Evolutionary conservation across 2,329 filamentous ascomycete species (phyloP).

Genomic region (Colletotrichum sp.): DNA sequence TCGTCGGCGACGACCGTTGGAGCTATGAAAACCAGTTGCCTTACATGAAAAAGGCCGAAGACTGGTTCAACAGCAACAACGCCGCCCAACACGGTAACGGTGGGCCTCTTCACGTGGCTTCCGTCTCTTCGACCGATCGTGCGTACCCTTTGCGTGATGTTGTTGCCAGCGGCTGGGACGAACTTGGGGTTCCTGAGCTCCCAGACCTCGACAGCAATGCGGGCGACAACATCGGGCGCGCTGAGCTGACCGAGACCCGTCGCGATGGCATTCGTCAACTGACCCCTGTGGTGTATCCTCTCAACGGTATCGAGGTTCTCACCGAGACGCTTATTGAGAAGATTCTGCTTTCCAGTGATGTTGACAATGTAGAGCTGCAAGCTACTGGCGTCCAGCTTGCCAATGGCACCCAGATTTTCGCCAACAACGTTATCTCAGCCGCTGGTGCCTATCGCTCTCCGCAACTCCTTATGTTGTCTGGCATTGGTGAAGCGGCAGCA

Average conservation of each 20-base stretch:
- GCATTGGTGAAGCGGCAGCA: slow-evolving; percentile 51
- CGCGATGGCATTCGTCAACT: slow-evolving; percentile 26
- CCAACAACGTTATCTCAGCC: slow-evolving; percentile 44
- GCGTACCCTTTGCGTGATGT: slow-evolving; percentile 41
- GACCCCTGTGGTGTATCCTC: slow-evolving; percentile 26
- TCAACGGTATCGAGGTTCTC: slow-evolving; percentile 28
- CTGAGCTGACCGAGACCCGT: slow-evolving; percentile 30
- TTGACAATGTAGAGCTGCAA: background rate
- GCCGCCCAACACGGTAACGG: slow-evolving; percentile 42
- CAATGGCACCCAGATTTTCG: slow-evolving; percentile 24
- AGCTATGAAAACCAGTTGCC: slow-evolving; percentile 41
- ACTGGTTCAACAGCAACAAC: slow-evolving; percentile 29
- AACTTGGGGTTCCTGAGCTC: slow-evolving; percentile 38
- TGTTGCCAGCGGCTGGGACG: slow-evolving; percentile 40
- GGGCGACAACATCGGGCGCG: slow-evolving; percentile 35
- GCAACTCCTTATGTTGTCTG: slow-evolving; percentile 56
- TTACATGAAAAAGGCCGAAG: slow-evolving; percentile 13
- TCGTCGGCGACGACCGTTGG: slow-evolving; percentile 36
- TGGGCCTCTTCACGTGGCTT: slow-evolving; percentile 38
- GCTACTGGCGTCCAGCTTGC: slow-evolving; percentile 32
- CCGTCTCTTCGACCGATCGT: slow-evolving; percentile 33
- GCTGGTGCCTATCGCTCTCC: slow-evolving; percentile 56
- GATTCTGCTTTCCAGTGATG: slow-evolving; percentile 14
- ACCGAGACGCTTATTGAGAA: slow-evolving; percentile 27
- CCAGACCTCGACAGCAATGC: slow-evolving; percentile 27